These are phyloP conservation scores for Lomentospora prolificans DNA, from an alignment of 2,329 filamentous ascomycete species.

Conservation along the genomic window DNA sequence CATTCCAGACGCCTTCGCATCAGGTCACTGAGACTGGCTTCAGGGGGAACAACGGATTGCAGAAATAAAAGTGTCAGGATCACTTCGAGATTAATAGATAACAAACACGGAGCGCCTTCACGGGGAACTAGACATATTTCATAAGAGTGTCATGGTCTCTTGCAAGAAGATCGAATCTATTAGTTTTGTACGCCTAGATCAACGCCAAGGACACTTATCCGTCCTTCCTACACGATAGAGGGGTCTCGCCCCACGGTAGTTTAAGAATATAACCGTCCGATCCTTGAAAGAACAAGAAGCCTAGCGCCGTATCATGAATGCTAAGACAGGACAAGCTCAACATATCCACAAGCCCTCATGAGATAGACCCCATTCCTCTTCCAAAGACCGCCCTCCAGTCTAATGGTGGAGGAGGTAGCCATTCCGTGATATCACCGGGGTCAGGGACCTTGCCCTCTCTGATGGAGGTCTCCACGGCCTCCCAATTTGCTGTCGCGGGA, in stretches of 20 bases:
- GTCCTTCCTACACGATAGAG: too few species aligned
- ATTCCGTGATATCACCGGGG: neutral
- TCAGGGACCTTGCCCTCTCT: constrained; percentile 5
- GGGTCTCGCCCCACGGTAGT: too few species aligned
- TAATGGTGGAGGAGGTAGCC: constrained; percentile 1
- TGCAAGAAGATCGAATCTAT: neutral
- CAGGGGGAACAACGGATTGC: too few species aligned
- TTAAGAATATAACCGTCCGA: neutral
- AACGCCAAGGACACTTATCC: neutral
- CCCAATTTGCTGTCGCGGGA: neutral
- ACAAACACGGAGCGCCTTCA: too few species aligned
- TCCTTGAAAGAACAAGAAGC: neutral
- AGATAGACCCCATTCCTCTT: neutral
- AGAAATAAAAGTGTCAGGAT: too few species aligned
- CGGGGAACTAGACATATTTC: neutral
- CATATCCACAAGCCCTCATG: neutral
- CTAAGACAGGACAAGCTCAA: neutral
- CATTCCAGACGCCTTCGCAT: too few species aligned
- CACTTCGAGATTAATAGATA: too few species aligned
- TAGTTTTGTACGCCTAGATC: neutral
- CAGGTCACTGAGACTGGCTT: too few species aligned
- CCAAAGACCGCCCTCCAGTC: neutral
- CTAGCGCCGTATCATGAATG: neutral
- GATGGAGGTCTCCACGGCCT: constrained; percentile 5
- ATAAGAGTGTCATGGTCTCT: neutral